phyloP scores from a whole-genome alignment of 139 green algal species.

The Auxenochlorella protothecoides region DNA sequence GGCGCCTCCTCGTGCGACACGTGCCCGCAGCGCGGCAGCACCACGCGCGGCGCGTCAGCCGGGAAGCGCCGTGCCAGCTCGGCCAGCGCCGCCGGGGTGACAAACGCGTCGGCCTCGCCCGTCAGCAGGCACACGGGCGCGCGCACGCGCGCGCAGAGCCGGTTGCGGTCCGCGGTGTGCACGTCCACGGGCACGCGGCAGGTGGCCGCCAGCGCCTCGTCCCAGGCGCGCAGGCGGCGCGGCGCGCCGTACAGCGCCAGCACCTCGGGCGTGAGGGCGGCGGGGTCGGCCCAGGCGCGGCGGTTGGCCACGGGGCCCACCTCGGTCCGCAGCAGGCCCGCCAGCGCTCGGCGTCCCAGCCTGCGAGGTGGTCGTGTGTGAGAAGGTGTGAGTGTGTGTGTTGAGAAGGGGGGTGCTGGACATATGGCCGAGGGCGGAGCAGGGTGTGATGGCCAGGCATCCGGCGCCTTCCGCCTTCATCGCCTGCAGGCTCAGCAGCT shows the following conservation, averaged over 20 bases:
- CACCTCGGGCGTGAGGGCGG: conserved; percentile 46
- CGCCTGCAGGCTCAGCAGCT: too few species aligned
- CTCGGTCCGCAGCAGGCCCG: conserved; percentile 58
- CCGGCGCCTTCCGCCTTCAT: too few species aligned
- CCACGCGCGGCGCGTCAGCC: conserved; percentile 3
- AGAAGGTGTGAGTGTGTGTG: too few species aligned
- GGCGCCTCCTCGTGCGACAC: conserved; percentile 42
- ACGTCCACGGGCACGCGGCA: too few species aligned
- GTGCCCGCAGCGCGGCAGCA: conserved; percentile 61
- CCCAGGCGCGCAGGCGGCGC: conserved; percentile 53
- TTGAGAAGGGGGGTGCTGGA: too few species aligned
- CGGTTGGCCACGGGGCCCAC: conserved; percentile 51
- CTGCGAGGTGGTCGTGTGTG: neutral
- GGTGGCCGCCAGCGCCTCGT: conserved; percentile 40
- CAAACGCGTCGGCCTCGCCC: conserved; percentile 44
- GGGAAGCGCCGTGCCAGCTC: conserved; percentile 22
- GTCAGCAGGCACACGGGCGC: conserved; percentile 4
- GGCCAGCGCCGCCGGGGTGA: conserved; percentile 21
- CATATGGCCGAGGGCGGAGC: too few species aligned
- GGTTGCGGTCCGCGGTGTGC: too few species aligned
- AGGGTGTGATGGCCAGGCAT: too few species aligned
- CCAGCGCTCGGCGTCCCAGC: conserved; percentile 56
- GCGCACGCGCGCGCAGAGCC: too few species aligned
- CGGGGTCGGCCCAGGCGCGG: conserved; percentile 47
- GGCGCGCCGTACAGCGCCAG: conserved; percentile 59